Conservation (phyloP, 441 rosid species). For the Croton setiger region DNA sequence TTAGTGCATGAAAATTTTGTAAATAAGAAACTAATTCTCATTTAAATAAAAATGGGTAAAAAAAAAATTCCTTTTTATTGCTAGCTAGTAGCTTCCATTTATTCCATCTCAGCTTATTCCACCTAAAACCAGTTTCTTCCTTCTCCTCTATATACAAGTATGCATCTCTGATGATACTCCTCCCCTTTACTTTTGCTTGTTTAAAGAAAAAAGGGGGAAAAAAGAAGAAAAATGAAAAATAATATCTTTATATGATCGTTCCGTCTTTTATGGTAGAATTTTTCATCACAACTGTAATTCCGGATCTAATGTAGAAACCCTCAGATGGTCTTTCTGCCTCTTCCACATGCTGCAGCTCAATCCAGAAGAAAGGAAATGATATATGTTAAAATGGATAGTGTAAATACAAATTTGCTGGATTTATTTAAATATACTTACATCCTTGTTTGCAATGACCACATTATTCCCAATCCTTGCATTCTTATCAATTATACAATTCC, state of each 20-base stretch:
- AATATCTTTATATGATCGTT: conserved; percentile 34
- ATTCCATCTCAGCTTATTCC: conserved; percentile 2
- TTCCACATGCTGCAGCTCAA: conserved; percentile 40
- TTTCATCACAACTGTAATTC: conserved; percentile 52
- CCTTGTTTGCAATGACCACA: conserved; percentile 61
- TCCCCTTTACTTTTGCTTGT: not conserved
- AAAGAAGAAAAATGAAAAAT: not conserved
- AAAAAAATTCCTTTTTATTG: not conserved
- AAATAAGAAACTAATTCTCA: not conserved
- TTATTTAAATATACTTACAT: conserved; percentile 42
- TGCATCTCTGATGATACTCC: conserved; percentile 8
- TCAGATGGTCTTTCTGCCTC: conserved; percentile 61
- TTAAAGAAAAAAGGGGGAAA: not conserved
- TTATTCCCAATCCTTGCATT: conserved; percentile 71
- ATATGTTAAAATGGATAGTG: not conserved
- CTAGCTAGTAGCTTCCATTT: conserved; percentile 23
- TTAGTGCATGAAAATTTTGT: not conserved
- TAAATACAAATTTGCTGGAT: not conserved
- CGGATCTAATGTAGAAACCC: conserved; percentile 66
- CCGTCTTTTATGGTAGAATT: conserved; percentile 47
- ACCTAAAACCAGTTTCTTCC: not conserved
- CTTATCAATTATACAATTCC: conserved; percentile 86
- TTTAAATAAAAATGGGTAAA: not conserved
- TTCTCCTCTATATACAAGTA: not conserved
- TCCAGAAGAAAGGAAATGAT: not conserved